Conservation (phyloP, 176 grass and related monocot genomes). For the Eleusine coracana region DNA sequence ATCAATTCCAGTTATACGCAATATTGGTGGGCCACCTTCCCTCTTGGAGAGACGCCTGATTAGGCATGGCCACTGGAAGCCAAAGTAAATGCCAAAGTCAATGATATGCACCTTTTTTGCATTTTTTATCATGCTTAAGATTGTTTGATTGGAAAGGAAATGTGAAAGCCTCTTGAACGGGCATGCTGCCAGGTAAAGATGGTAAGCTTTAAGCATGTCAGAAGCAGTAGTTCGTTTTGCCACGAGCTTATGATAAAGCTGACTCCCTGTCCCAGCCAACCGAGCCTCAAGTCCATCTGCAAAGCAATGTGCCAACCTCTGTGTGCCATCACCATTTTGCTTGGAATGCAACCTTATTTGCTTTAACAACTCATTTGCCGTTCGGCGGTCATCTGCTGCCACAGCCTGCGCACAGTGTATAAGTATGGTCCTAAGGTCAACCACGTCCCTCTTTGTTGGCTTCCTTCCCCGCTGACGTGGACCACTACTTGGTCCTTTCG, state of each 20-base stretch:
- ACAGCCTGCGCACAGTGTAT: constrained; percentile 96
- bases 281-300: constrained; percentile 92
- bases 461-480: constrained; percentile 64
- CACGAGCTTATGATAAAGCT: constrained; percentile 78
- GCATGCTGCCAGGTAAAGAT: constrained; percentile 91
- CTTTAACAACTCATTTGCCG: constrained; percentile 82
- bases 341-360: constrained; percentile 89
- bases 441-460: constrained; percentile 85
- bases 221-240: constrained; percentile 84
- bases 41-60: constrained; percentile 63
- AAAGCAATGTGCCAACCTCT: constrained; percentile 90
- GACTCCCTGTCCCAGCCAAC: constrained; percentile 90
- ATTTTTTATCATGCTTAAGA: constrained; percentile 77
- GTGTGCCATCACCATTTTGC: constrained; percentile 69
- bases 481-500: constrained; percentile 48
- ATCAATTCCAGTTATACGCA: constrained; percentile 89
- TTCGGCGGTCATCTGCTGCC: constrained; percentile 83
- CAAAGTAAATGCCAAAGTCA: constrained; percentile 32
- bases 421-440: constrained; percentile 88
- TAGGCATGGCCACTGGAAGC: constrained; percentile 93
- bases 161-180: constrained; percentile 95
- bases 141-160: constrained; percentile 95
- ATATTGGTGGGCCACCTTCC: constrained; percentile 58
- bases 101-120: constrained; percentile 82
- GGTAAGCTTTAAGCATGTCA: constrained; percentile 95